Evolutionary conservation across 83 land plant genomes (phyloP).

Genomic region (Picea mariana): DNA sequence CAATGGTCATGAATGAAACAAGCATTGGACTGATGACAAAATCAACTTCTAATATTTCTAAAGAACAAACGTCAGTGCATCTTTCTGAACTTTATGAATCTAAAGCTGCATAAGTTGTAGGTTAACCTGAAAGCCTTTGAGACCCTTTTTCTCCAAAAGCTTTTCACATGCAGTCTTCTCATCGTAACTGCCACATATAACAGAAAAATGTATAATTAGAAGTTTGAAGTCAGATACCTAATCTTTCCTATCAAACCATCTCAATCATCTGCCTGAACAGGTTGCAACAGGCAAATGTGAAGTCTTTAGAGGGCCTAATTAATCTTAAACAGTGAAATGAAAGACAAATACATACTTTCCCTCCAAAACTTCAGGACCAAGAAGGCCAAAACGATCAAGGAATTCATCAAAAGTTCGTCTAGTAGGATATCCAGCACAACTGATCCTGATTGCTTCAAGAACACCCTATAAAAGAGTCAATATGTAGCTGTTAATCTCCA

Average conservation of each 20-base stretch:
- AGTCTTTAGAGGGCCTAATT: neutral
- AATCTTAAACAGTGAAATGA: neutral
- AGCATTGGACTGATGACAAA: neutral
- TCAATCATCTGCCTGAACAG: neutral
- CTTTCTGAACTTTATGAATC: neutral
- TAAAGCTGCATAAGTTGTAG: neutral
- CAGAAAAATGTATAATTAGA: neutral
- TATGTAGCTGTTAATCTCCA: neutral
- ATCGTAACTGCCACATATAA: constrained; percentile 51
- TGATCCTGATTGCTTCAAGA: constrained; percentile 88
- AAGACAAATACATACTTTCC: constrained; percentile 58
- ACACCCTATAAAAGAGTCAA: constrained; percentile 64
- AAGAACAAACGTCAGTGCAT: neutral
- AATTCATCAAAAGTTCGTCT: constrained; percentile 81
- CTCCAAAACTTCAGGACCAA: constrained; percentile 75
- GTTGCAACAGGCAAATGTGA: neutral
- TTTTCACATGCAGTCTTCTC: constrained; percentile 72
- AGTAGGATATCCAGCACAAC: constrained; percentile 94
- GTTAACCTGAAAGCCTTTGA: constrained; percentile 74
- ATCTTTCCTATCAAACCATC: neutral
- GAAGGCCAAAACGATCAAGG: constrained; percentile 74
- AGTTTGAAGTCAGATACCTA: neutral
- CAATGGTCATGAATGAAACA: neutral
- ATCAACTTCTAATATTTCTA: neutral
- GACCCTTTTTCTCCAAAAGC: constrained; percentile 65